Percentiles rank a stretch among this genome's conserved stretches.
These are phyloP conservation scores for Fusarium clavum DNA, from an alignment of 2,329 filamentous ascomycete species.

Conservation along the genomic window DNA sequence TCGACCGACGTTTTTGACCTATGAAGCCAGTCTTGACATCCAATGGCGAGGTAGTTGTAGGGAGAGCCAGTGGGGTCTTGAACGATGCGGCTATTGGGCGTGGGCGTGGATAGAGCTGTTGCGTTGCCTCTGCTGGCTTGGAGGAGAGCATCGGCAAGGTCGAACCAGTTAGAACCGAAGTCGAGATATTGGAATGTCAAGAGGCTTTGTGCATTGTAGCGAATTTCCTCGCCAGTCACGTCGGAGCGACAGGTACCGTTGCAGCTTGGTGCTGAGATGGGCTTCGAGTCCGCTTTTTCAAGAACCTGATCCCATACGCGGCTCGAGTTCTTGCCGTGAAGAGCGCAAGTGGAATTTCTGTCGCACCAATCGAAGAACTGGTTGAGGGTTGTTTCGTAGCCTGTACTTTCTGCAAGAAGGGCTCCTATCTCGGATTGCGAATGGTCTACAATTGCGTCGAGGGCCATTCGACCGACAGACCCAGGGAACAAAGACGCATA, in stretches of 20 bases:
- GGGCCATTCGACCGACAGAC: conserved; percentile 43
- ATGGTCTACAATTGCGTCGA: conserved; percentile 47
- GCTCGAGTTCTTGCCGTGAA: conserved; percentile 36
- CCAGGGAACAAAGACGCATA: conserved; percentile 50
- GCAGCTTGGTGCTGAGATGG: conserved; percentile 29
- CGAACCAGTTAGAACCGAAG: conserved; percentile 26
- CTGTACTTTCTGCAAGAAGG: conserved; percentile 23
- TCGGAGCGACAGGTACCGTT: conserved; percentile 32
- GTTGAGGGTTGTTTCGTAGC: conserved; percentile 36
- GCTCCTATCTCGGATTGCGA: conserved; percentile 31
- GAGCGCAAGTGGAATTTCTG: conserved; percentile 24
- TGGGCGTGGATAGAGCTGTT: conserved; percentile 25
- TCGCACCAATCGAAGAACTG: conserved; percentile 44
- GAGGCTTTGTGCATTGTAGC: conserved; percentile 24
- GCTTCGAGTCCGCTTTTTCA: conserved; percentile 17
- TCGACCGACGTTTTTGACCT: conserved; percentile 20
- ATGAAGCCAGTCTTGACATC: conserved; percentile 43
- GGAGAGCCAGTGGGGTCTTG: conserved; percentile 16
- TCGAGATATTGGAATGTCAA: conserved; percentile 29
- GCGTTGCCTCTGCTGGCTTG: conserved; percentile 39
- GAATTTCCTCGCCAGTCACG: conserved; percentile 42
- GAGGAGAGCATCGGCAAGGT: conserved; percentile 23
- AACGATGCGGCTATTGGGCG: not conserved
- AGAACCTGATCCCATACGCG: conserved; percentile 32
- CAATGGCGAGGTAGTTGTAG: conserved; percentile 37